Evolutionary conservation across 2,329 filamentous ascomycete species (phyloP).

Genomic region (Stachybotrys echinatus): DNA sequence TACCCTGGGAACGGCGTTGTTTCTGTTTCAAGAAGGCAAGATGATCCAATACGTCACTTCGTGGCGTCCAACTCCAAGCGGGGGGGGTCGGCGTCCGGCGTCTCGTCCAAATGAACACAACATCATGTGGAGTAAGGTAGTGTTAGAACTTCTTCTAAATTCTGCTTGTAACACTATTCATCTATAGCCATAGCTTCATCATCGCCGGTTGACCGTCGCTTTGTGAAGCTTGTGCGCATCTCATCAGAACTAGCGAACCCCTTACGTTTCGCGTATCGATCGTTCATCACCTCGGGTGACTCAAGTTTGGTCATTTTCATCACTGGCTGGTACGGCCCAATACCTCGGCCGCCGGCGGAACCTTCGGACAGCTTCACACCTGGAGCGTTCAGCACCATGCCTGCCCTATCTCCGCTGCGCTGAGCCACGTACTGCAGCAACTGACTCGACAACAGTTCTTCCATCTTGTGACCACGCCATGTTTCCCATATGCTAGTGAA

Average conservation of each 20-base stretch:
- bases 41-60: neutral
- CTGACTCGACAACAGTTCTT: slow-evolving; percentile 75
- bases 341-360: slow-evolving; percentile 42
- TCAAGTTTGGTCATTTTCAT: slow-evolving; percentile 44
- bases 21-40: neutral
- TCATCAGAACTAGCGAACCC: slow-evolving; percentile 50
- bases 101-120: too few relatives aligned
- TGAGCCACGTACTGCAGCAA: slow-evolving; percentile 59
- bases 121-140: too few relatives aligned
- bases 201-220: slow-evolving; percentile 23
- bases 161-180: slow-evolving; percentile 8
- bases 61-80: too few relatives aligned
- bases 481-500: slow-evolving; percentile 73
- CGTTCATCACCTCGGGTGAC: slow-evolving; percentile 50
- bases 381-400: slow-evolving; percentile 8
- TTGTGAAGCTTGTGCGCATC: slow-evolving; percentile 32
- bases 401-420: slow-evolving; percentile 24
- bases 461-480: slow-evolving; percentile 83
- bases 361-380: slow-evolving; percentile 46
- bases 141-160: too few relatives aligned
- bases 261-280: slow-evolving; percentile 56
- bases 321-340: slow-evolving; percentile 51
- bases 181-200: slow-evolving; percentile 16
- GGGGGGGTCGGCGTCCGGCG: too few relatives aligned
- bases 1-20: neutral